Evolutionary conservation across 148 eudicot species (phyloP).

Genomic region (Oxyria digyna): DNA sequence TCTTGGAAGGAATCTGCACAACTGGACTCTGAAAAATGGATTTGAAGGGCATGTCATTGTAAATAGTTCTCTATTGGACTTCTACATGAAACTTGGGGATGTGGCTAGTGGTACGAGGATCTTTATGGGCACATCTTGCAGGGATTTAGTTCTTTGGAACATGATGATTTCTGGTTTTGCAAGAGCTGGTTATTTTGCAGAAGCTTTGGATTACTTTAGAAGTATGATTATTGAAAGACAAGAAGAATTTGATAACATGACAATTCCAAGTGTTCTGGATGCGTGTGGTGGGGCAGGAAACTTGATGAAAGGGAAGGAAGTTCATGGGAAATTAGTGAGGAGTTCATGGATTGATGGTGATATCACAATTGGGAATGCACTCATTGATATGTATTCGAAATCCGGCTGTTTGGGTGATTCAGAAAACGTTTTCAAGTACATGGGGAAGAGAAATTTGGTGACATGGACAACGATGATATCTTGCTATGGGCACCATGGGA

Average conservation of each 20-base stretch:
- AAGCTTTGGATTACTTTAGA: conserved; percentile 17
- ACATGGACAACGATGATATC: conserved; percentile 26
- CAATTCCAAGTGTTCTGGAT: conserved; percentile 17
- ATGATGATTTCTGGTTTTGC: conserved; percentile 20
- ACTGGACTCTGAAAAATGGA: conserved; percentile 12
- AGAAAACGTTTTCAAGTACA: conserved; percentile 13
- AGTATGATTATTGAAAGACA: conserved; percentile 17
- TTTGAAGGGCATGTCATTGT: conserved; percentile 16
- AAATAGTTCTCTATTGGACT: conserved; percentile 15
- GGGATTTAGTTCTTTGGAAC: conserved; percentile 16
- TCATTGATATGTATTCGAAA: conserved; percentile 18
- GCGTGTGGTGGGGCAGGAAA: conserved; percentile 20
- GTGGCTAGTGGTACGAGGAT: conserved; percentile 9
- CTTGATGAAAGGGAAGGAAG: conserved; percentile 21
- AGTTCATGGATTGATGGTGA: conserved; percentile 4
- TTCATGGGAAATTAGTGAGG: conserved; percentile 19
- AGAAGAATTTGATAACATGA: conserved; percentile 11
- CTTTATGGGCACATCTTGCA: conserved; percentile 8
- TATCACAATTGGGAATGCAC: conserved; percentile 16
- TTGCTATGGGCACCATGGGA: conserved; percentile 23
- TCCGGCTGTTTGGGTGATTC: conserved; percentile 16
- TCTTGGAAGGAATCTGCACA: conserved; percentile 13
- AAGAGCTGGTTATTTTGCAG: conserved; percentile 15
- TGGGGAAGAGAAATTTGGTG: conserved; percentile 10
- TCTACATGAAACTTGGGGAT: conserved; percentile 13